phyloP scores from a whole-genome alignment of 2,329 filamentous ascomycete genomes.

The Diaporthe ampelina region DNA sequence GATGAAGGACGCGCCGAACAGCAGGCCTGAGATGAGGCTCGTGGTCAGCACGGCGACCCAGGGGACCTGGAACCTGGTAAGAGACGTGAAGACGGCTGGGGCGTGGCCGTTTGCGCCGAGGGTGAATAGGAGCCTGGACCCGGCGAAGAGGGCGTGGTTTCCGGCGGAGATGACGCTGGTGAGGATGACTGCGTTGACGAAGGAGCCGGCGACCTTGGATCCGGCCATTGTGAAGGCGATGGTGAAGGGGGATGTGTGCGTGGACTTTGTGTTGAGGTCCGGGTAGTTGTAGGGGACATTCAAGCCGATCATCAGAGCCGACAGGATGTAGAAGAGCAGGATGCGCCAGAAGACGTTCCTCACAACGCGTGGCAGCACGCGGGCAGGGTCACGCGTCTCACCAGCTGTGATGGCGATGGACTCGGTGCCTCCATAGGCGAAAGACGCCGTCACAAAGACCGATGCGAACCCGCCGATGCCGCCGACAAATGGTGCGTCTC shows the following conservation, averaged over 20 bases:
- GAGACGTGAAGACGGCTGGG: conserved; percentile 64
- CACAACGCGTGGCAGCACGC: conserved; percentile 72
- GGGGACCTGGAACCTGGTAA: conserved; percentile 65
- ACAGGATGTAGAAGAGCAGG: conserved; percentile 66
- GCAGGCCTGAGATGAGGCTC: conserved; percentile 67
- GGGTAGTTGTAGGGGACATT: conserved; percentile 70
- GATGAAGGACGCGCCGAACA: conserved; percentile 76
- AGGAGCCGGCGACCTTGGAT: conserved; percentile 65
- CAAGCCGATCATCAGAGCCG: conserved; percentile 68
- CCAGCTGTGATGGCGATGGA: conserved; percentile 76
- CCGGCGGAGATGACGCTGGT: conserved; percentile 71
- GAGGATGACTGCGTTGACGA: conserved; percentile 74
- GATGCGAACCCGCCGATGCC: conserved; percentile 77
- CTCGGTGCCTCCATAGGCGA: conserved; percentile 74
- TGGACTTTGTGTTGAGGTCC: conserved; percentile 56
- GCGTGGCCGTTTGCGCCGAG: conserved; percentile 69
- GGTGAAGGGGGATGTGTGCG: conserved; percentile 71
- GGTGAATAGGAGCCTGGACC: conserved; percentile 69
- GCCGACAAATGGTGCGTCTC: conserved; percentile 73
- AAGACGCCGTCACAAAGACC: conserved; percentile 73
- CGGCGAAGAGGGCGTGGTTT: conserved; percentile 71
- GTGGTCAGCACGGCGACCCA: conserved; percentile 69
- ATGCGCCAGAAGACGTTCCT: conserved; percentile 77
- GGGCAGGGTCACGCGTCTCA: conserved; percentile 73
- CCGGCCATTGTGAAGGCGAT: conserved; percentile 73